Evolutionary conservation across 495 filamentous ascomycete genomes (phyloP).

Genomic region (Penicillium bialowiezense): DNA sequence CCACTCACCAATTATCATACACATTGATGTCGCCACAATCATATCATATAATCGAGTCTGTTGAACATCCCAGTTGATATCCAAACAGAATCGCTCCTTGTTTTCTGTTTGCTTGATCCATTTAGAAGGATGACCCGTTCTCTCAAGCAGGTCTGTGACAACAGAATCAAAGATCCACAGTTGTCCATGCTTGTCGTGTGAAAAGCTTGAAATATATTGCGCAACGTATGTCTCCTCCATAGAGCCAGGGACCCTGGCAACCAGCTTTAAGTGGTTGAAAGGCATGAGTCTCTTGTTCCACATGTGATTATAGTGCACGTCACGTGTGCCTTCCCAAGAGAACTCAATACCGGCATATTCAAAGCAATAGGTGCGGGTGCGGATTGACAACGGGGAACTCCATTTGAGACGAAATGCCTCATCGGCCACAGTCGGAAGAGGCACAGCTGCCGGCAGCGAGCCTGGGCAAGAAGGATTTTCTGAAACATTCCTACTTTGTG

Average conservation of each 20-base stretch:
- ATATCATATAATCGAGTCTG: constrained; percentile 7
- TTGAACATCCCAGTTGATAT: not conserved
- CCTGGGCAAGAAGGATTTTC: too few species aligned
- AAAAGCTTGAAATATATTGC: constrained; percentile 6
- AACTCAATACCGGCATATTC: constrained; percentile 10
- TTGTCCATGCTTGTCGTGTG: constrained; percentile 3
- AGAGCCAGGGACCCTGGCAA: constrained; percentile 1
- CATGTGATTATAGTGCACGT: constrained; percentile 2
- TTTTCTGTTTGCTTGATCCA: not conserved
- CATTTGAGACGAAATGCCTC: constrained; percentile 8
- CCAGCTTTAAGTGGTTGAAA: constrained; percentile 14
- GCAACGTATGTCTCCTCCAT: not conserved
- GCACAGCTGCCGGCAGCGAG: not conserved
- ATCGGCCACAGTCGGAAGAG: constrained; percentile 4
- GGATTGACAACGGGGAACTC: constrained; percentile 7
- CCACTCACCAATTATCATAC: constrained; percentile 20
- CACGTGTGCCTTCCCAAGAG: constrained; percentile 17
- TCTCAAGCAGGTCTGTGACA: constrained; percentile 7
- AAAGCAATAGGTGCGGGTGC: constrained; percentile 7
- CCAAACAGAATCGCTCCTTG: too few species aligned
- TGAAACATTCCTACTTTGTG: not conserved
- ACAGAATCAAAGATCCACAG: constrained; percentile 12
- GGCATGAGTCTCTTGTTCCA: constrained; percentile 5
- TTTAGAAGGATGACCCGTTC: not conserved
- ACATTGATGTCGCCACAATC: constrained; percentile 15